Evolutionary conservation across 805 yeast species (phyloP), one percentile per base, ranked within the genome.

Genomic region (Teunomyces cretensis): DNA sequence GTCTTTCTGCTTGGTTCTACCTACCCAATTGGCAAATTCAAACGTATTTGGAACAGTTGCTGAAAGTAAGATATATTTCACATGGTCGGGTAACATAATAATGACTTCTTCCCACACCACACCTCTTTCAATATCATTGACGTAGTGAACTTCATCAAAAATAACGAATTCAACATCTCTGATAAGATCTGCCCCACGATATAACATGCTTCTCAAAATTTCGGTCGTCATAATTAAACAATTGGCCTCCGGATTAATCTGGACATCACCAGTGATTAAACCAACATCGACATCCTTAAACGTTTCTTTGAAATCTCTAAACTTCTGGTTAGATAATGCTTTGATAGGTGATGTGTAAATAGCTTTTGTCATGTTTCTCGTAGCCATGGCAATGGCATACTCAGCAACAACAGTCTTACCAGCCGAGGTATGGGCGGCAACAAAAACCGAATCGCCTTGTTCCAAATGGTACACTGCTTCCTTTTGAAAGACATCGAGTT

Each of bases 31-130:
- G 7, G 99, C 99, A 75, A 94, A 94, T 61, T 94, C 99, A 61
- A 79, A 86, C 0, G 99, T 92, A 62, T 94, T 94, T n/a, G 99
- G 99, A 6, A 94, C 98, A 0, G 99, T 94, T 4, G 99, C 99
- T 9, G 97, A 88, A 32, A 94, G 73, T 33, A 94, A 71, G 50
- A 94, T 89, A 56, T 88, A 86, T 59, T 92, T 92, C 47, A 94
- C 94, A 61, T 94, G 97, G 52, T 91, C 97, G 0, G 99, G 99
- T 28, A 94, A 72, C 96, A 94, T 89, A 55, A 94, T 94, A 49
- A 94, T 94, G 16, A 94, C 97, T 67, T 94, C 99, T 70, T 94
- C 99, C 99, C 99, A 94, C 3, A 94, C 99, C 11, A 94, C 99
- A 59, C 99, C 99, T 65, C 99, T 82, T 57, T 89, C 96, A 46